Evolutionary conservation across 2,329 filamentous ascomycete genomes (phyloP).

Genomic region (Chaetothyriales sp.): DNA sequence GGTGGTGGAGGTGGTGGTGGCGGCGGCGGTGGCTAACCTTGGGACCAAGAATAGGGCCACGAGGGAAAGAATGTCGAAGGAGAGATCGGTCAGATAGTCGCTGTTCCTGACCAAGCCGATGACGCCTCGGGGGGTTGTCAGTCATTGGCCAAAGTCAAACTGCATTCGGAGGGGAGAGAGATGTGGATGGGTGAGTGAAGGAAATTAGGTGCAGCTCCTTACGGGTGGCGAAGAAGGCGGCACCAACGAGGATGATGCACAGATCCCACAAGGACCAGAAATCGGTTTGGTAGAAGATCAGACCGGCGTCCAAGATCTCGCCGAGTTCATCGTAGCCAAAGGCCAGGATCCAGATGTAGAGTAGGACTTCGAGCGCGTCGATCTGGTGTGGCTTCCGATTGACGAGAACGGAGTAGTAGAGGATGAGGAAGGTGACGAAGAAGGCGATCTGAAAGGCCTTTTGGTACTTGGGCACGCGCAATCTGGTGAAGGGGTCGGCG

Average conservation of each 20-base stretch:
- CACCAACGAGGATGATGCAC: constrained; percentile 59
- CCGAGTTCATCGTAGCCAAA: constrained; percentile 81
- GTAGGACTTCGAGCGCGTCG: constrained; percentile 53
- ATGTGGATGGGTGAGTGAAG: background rate
- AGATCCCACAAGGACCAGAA: constrained; percentile 67
- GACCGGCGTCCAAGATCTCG: constrained; percentile 73
- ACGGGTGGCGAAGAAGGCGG: constrained; percentile 59
- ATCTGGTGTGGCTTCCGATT: constrained; percentile 54
- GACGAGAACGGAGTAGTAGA: constrained; percentile 80
- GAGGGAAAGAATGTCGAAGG: constrained; percentile 79
- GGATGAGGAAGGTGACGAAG: constrained; percentile 58
- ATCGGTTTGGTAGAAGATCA: constrained; percentile 71
- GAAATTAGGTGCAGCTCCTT: constrained; percentile 30
- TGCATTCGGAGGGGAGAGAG: constrained; percentile 16
- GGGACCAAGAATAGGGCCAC: constrained; percentile 85
- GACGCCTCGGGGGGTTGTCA: constrained; percentile 36
- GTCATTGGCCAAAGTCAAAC: background rate
- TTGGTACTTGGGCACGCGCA: constrained; percentile 69
- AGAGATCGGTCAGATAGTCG: constrained; percentile 53
- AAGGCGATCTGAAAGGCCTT: constrained; percentile 75
- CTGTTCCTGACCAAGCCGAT: constrained; percentile 52
- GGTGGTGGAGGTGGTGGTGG: no score
- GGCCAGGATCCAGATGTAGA: constrained; percentile 76
- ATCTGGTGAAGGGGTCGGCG: constrained; percentile 59
- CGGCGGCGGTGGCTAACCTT: constrained; percentile 27